A percentile compares a stretch with the other conserved stretches of the same genome.
phyloP scores from a whole-genome alignment of 192 early-diverging fungal genomes.

The Coemansia sp. region DNA sequence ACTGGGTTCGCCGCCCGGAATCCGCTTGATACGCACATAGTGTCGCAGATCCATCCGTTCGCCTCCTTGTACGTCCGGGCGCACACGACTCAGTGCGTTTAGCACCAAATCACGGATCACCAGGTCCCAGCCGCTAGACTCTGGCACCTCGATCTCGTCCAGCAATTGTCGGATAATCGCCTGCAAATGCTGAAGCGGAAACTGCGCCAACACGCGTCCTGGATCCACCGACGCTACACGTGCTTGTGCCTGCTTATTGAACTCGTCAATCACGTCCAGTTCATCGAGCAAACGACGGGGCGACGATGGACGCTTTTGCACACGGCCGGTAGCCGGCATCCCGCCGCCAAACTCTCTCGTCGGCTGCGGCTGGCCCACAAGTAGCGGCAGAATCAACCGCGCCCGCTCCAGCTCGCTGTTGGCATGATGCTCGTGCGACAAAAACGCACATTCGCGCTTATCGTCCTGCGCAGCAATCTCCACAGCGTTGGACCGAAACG shows the following conservation, averaged over 20 bases:
- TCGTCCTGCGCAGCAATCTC: slow-evolving; percentile 53
- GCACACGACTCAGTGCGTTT: slow-evolving; percentile 33
- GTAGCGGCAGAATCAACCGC: slow-evolving; percentile 28
- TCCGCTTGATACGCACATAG: slow-evolving; percentile 94
- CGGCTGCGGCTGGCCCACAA: slow-evolving; percentile 36
- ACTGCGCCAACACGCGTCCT: slow-evolving; percentile 19
- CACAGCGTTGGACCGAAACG: slow-evolving; percentile 45
- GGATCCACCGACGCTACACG: slow-evolving; percentile 31
- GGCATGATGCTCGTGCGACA: slow-evolving; percentile 14
- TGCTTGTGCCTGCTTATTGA: slow-evolving; percentile 28
- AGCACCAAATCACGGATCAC: slow-evolving; percentile 32
- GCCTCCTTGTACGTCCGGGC: slow-evolving; percentile 66
- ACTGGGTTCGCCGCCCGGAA: slow-evolving; percentile 77
- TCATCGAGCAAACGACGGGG: slow-evolving; percentile 23
- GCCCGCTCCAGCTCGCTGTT: slow-evolving; percentile 27
- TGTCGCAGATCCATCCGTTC: slow-evolving; percentile 87
- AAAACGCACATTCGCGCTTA: slow-evolving; percentile 47
- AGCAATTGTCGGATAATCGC: slow-evolving; percentile 71
- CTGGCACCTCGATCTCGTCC: slow-evolving; percentile 60
- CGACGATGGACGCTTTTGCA: slow-evolving; percentile 6
- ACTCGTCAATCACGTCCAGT: slow-evolving; percentile 32
- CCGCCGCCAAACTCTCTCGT: slow-evolving; percentile 1
- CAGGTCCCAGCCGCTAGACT: slow-evolving; percentile 38
- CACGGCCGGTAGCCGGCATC: slow-evolving; percentile 7
- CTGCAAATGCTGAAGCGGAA: slow-evolving; percentile 64